Evolutionary conservation across 805 yeast species (phyloP), one percentile per base, ranked within the genome.

Genomic region (Wickerhamomyces silvicola): DNA sequence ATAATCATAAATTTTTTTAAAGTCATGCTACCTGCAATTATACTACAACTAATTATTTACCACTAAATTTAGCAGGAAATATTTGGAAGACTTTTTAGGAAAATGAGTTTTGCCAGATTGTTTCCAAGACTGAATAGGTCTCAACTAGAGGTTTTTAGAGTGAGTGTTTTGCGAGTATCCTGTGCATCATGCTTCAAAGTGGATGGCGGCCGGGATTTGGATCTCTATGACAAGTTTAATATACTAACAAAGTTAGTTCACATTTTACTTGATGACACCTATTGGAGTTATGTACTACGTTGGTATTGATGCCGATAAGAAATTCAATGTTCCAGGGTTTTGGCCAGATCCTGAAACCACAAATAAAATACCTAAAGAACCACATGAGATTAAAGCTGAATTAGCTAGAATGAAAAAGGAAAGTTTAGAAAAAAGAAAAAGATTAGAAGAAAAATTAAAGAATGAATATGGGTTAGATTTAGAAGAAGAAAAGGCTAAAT

Each of bases 331-430:
- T 29, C 94, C 94, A 7, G 95, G 95, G 14, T 88, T 85, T 60
- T 87, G 95, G 95, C 97, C 97, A 3, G 97, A 87, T 56, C 96
- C 96, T 25, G 81, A 82, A 25, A 81, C 96, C 3, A 68, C 86
- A 45, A 87, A 88, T 54, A 81, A 84, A 59, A 79, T 88, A 22
- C 97, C 97, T 3, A 88, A 87, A 50, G 96, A 88, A 51, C 87
- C 87, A 3, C 83, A 81, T 48, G 96, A 88, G 53, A 85, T 88
- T 38, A 81, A 84, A 54, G 90, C 92, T 1, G 97, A 88, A 52
- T 64, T 88, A 23, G 95, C 94, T 11, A 74, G 95, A 54, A 80
- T 88, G 70, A 75, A 78, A 54, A 72, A 76, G 43, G 94, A 78
- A 33, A 69, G 88, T 38, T 53, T 71, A 3, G 94, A 78, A 45